Evolutionary conservation across 177 flowering plant genomes (phyloP), one percentile per base, ranked within the genome.

Genomic region (Vitis hybrid): DNA sequence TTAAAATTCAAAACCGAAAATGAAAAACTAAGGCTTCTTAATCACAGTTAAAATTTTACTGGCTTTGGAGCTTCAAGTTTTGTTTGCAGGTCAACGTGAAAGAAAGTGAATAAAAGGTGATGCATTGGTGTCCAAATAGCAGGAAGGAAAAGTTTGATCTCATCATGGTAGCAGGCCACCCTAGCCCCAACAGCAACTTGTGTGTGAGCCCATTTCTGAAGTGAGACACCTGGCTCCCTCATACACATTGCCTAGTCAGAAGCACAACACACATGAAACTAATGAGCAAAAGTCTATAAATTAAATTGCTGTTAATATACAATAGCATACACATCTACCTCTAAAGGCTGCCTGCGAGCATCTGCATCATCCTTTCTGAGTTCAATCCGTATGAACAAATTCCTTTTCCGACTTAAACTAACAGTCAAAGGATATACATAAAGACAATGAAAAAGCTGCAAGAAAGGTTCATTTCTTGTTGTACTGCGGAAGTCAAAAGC

Each of bases 31-130:
- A 7, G 48, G 31, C 15, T 13, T 55, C 22, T 31, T n/a, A 65
- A 12, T 45, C 19, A 20, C 12, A 22, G 14, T 49, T 5, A 57
- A 67, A 13, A 63, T 78, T 87, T 78, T 80, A 93, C 99, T 15
- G 99, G 98, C 71, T 91, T 95, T 51, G 99, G 99, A 78, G 98
- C 96, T 87, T 95, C 98, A 10, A 93, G 79, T 75, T 91, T 95
- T 56, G 92, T 90, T 77, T 93, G 99, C 70, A 95, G 97, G 77
- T 95, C 99, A 68, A 95, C 82, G 76, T 95, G 97, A 75, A 76
- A 95, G 79, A 95, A 90, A 31, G 99, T 93, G 80, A 93, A 95
- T 51, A 95, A 72, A 66, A 95, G 86, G 76, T 95, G 99, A 77
- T 95, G 99, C 45, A 76, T 71, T 13, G 98, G 91, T 26, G 93